Base-by-base conservation (phyloP, 306 rosid species). In the Nissolia schottii region DNA sequence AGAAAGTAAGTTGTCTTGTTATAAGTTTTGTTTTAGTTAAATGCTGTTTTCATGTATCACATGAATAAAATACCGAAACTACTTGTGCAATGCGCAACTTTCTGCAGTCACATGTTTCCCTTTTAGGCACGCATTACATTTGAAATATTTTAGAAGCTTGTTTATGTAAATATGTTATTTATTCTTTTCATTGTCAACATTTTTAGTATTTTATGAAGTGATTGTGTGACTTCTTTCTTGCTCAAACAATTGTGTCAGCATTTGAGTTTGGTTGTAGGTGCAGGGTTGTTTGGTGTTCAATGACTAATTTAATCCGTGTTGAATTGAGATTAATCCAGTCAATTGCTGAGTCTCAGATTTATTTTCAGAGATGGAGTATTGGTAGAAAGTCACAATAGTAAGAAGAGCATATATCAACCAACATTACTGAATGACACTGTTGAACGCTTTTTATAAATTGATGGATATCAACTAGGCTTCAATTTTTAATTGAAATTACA, bases 1-100 rank as follows among this genome's bases (percentile, higher is more conserved):
- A 73, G 70, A 85, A 77, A 74, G 96, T 90, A 90, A 90, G 96
- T 85, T 71, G 59, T 71, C 74, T 66, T 69, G 54, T 70, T 77
- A 59, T 37, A 57, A 34, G 56, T 70, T 73, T 46, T 61, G 6
- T 51, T 51, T 60, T 34, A 50, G 53, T 64, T 51, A 31, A 70
- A 50, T 40, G 50, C 24, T 34, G 24, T 63, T 59, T 67, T 71
- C 53, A 34, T 71, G 48, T 63, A 14, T 77, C 57, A 16, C 48
- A 2, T 40, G 27, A 28, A 63, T 58, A 20, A 64, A 48, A 56
- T 53, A 14, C 48, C 71, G 75, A 67, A 78, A 66, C 38, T 54
- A 58, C 22, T 38, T 60, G 19, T 31, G 38, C 41, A 55, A 67
- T n/a, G 48, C 60, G 15, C 74, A 55, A 38, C 35, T 57, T 57